Conservation (phyloP, 306 rosid genomes). For the Fagus sylvatica region DNA sequence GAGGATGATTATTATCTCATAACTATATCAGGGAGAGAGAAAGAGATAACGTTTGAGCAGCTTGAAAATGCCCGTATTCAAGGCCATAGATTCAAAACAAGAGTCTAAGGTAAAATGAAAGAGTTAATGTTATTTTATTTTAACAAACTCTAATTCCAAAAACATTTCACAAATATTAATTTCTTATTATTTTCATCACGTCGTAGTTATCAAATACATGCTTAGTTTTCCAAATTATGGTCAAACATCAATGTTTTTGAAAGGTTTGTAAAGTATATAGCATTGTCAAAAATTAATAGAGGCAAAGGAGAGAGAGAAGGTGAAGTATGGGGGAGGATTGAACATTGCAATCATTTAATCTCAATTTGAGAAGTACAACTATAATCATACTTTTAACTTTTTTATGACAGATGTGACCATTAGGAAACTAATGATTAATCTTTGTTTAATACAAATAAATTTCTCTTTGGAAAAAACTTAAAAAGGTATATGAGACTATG, state of each 20-base stretch:
- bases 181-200: not conserved
- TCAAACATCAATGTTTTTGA: not conserved
- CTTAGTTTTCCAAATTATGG: not conserved
- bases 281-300: not conserved
- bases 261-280: not conserved
- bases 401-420: not conserved
- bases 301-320: not conserved
- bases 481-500: not conserved
- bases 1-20: not conserved
- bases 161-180: not conserved
- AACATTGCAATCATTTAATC: not conserved
- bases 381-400: conserved; percentile 38
- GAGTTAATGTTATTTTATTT: not conserved
- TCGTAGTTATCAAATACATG: not conserved
- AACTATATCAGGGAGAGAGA: no score
- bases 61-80: no score
- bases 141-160: not conserved
- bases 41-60: no score
- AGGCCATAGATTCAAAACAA: not conserved
- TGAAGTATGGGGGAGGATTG: not conserved
- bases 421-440: not conserved
- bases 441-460: not conserved
- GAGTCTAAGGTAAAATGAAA: not conserved
- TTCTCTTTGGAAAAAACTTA: not conserved
- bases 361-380: conserved; percentile 46